Percentiles rank a stretch among this genome's conserved stretches.
Conservation (phyloP, 306 rosid genomes). For the Castanea mollissima region DNA sequence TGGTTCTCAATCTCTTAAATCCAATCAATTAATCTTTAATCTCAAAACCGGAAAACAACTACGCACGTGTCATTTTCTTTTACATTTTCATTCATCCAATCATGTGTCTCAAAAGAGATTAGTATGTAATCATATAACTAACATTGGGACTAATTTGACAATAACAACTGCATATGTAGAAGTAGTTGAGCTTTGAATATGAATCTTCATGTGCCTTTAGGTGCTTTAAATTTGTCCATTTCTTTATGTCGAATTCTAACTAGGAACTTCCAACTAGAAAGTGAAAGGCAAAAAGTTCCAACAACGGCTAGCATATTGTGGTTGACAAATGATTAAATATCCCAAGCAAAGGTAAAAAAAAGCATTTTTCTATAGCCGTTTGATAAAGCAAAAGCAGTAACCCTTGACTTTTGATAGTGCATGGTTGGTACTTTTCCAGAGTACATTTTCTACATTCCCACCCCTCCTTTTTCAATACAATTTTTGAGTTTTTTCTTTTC, state of each 20-base stretch:
- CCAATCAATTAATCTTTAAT: no score
- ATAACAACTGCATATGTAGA: not conserved
- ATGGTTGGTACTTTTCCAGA: conserved; percentile 1
- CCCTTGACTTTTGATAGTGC: conserved; percentile 1
- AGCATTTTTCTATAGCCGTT: conserved; percentile 32
- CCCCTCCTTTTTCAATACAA: conserved; percentile 28
- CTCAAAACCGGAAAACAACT: no score
- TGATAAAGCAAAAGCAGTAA: conserved; percentile 14
- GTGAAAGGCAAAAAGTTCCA: not conserved
- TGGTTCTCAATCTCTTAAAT: no score
- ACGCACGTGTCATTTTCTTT: no score
- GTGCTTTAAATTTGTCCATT: not conserved
- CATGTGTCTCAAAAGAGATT: no score
- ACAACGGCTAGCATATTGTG: not conserved
- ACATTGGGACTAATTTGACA: not conserved
- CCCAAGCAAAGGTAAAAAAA: not conserved
- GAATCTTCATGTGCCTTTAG: not conserved
- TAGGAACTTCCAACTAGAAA: conserved; percentile 1
- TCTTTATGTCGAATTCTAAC: not conserved
- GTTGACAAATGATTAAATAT: not conserved
- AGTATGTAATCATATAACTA: not conserved
- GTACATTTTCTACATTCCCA: not conserved
- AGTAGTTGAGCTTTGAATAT: not conserved
- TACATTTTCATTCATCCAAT: no score
- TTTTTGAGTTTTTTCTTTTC: not conserved